phyloP scores from a whole-genome alignment of 176 grass and related monocot species.

The Juncus inflexus region DNA sequence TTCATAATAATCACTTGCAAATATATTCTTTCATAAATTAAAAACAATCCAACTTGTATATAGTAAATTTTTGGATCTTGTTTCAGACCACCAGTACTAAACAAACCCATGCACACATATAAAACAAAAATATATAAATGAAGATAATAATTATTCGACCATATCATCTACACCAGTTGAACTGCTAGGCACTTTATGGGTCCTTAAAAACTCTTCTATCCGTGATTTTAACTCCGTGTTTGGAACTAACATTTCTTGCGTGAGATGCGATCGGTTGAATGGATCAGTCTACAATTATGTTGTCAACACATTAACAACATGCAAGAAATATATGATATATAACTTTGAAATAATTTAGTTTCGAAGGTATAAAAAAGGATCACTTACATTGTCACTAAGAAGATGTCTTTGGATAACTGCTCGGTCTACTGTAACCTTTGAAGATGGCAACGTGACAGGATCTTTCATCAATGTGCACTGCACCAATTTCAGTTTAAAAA shows the following conservation, averaged over 20 bases:
- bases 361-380: not conserved
- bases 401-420: conserved; percentile 89
- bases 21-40: no score
- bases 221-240: conserved; percentile 58
- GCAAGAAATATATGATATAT: not conserved
- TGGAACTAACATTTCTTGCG: conserved; percentile 92
- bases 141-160: conserved; percentile 30
- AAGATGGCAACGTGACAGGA: conserved; percentile 92
- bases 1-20: no score
- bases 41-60: no score
- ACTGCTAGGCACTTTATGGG: conserved; percentile 39
- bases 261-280: conserved; percentile 89
- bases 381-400: conserved; percentile 79
- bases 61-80: no score
- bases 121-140: no score
- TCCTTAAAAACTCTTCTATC: conserved; percentile 73
- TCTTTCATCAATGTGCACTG: conserved; percentile 96
- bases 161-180: conserved; percentile 36
- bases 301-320: not conserved
- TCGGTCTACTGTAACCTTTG: conserved; percentile 68
- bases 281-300: conserved; percentile 70
- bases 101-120: no score
- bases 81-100: no score
- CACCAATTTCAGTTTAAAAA: conserved; percentile 4
- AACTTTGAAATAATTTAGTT: not conserved